These are phyloP conservation scores for Solanum medicagineum DNA, from an alignment of 257 asterid species.

Conservation along the genomic window DNA sequence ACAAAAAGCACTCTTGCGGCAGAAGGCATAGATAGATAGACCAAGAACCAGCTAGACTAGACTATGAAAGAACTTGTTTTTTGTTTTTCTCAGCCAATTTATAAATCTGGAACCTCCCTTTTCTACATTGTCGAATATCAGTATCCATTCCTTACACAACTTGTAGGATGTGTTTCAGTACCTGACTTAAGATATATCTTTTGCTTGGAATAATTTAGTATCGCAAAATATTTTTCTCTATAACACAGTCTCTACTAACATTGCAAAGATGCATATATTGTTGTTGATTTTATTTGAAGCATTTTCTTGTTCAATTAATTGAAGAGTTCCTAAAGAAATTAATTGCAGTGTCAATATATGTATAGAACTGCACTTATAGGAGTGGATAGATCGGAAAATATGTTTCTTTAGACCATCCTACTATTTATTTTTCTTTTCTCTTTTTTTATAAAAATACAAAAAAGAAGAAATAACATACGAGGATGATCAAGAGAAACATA, in stretches of 20 bases:
- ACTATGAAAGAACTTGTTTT: no score
- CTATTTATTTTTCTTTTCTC: not conserved
- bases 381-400: not conserved
- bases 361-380: not conserved
- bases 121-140: no score
- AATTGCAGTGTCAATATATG: not conserved
- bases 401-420: not conserved
- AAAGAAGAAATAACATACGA: not conserved
- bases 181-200: not conserved
- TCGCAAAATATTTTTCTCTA: not conserved
- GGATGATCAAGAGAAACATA: not conserved
- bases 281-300: not conserved
- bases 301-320: not conserved
- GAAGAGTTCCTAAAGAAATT: not conserved
- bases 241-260: not conserved
- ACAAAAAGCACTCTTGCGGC: no score
- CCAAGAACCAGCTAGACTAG: no score
- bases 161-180: not conserved
- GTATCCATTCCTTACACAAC: not conserved
- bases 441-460: not conserved
- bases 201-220: not conserved
- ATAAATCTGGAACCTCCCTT: no score
- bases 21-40: no score
- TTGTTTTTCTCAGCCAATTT: no score
- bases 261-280: not conserved